These are phyloP conservation scores for Neurospora tetraspora DNA, from an alignment of 495 filamentous ascomycete species.

Conservation along the genomic window DNA sequence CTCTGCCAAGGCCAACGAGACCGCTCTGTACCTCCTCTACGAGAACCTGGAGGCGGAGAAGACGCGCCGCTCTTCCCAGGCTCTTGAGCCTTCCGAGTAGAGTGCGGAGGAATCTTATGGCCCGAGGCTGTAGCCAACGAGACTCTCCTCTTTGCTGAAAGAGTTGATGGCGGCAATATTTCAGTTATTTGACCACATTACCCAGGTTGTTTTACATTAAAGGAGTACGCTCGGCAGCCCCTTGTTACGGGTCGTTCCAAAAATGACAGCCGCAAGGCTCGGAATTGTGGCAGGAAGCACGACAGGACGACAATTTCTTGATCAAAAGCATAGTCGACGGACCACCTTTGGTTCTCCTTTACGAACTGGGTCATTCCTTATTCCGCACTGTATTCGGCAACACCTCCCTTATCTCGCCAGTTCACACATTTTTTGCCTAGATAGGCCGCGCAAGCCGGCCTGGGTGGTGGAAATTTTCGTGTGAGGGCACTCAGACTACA, in stretches of 20 bases:
- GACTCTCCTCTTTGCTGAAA: constrained; percentile 12
- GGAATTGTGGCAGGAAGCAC: constrained; percentile 34
- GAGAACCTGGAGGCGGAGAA: constrained; percentile 99
- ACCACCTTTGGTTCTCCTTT: constrained; percentile 25
- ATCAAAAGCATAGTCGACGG: constrained; percentile 30
- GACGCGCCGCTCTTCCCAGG: constrained; percentile 73
- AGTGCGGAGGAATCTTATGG: constrained; percentile 22
- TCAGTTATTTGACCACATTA: background rate
- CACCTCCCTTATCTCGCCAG: background rate
- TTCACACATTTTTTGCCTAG: background rate
- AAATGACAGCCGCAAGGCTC: constrained; percentile 53
- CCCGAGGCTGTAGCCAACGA: constrained; percentile 17
- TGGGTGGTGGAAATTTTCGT: background rate
- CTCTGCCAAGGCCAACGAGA: constrained; percentile 82
- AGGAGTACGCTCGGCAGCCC: constrained; percentile 25
- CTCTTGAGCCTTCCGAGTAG: constrained; percentile 52
- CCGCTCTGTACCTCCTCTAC: constrained; percentile 89
- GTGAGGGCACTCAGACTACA: background rate
- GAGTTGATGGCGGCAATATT: background rate
- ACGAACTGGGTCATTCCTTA: constrained; percentile 22
- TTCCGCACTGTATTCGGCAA: constrained; percentile 16
- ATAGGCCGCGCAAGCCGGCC: background rate
- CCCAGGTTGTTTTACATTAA: background rate
- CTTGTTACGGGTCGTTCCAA: constrained; percentile 34
- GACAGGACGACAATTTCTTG: constrained; percentile 34